Evolutionary conservation across 2,329 filamentous ascomycete genomes (phyloP).

Genomic region (Colletotrichum tanaceti): DNA sequence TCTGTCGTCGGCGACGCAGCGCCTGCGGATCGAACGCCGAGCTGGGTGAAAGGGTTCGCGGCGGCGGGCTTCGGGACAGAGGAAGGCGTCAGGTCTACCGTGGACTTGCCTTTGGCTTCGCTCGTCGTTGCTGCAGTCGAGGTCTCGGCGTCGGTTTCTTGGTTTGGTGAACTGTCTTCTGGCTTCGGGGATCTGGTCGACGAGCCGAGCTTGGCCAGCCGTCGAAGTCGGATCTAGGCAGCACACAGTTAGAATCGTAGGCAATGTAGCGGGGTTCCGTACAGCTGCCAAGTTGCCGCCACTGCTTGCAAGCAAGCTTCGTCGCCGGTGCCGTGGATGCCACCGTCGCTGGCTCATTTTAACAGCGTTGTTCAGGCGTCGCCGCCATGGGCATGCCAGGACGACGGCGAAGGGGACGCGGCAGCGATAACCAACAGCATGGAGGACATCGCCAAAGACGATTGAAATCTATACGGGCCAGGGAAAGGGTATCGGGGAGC

Average conservation of each 20-base stretch:
- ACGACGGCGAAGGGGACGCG: background rate
- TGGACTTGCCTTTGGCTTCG: slow-evolving; percentile 39
- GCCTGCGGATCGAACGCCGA: slow-evolving; percentile 47
- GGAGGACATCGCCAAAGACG: background rate
- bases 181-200: slow-evolving; percentile 49
- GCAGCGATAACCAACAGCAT: background rate
- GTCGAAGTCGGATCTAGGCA: slow-evolving; percentile 59
- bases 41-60: slow-evolving; percentile 51
- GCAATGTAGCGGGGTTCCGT: background rate
- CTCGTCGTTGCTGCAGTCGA: slow-evolving; percentile 45
- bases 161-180: slow-evolving; percentile 44
- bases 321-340: background rate
- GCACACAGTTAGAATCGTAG: slow-evolving; percentile 3
- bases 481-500: background rate
- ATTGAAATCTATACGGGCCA: slow-evolving; percentile 20
- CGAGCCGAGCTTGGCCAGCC: slow-evolving; percentile 62
- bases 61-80: slow-evolving; percentile 42
- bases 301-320: background rate
- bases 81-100: slow-evolving; percentile 45
- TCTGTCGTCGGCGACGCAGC: slow-evolving; percentile 12
- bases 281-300: too few species aligned
- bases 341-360: background rate
- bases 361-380: background rate
- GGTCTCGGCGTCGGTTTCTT: slow-evolving; percentile 39
- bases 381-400: background rate